A percentile compares a stretch with the other conserved stretches of the same genome.
Conservation (phyloP, 495 filamentous ascomycete genomes). For the Parachaetomium inaequale region DNA sequence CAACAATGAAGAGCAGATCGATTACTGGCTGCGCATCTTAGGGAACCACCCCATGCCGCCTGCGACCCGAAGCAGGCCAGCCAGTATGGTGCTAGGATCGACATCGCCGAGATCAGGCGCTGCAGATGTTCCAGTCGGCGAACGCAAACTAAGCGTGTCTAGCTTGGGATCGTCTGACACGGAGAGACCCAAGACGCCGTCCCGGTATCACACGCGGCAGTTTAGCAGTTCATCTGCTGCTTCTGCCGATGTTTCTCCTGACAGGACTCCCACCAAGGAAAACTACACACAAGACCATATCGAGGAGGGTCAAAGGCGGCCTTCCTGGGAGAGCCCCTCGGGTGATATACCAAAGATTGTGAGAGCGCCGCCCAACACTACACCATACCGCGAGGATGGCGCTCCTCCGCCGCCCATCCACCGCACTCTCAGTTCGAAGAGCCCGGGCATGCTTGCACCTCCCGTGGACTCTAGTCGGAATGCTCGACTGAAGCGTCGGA, state of each 20-base stretch:
- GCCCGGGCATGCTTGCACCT: conserved; percentile 45
- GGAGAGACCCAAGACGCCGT: conserved; percentile 29
- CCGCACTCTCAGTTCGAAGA: conserved; percentile 43
- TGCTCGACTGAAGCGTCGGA: conserved; percentile 57
- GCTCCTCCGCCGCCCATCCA: conserved; percentile 52
- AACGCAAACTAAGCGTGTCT: conserved; percentile 43
- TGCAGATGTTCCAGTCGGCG: conserved; percentile 72
- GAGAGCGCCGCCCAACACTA: conserved; percentile 45
- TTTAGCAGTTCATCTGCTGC: conserved; percentile 18
- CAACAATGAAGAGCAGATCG: conserved; percentile 67
- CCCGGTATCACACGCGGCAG: conserved; percentile 24
- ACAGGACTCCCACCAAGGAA: conserved; percentile 33
- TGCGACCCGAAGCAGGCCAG: conserved; percentile 35
- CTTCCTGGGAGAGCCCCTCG: conserved; percentile 24
- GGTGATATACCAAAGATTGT: conserved; percentile 36
- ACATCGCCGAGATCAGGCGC: conserved; percentile 52
- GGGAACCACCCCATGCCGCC: conserved; percentile 75
- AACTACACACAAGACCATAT: conserved; percentile 20
- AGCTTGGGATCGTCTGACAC: not conserved
- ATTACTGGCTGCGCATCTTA: conserved; percentile 84
- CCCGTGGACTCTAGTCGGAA: conserved; percentile 43
- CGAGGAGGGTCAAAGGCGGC: conserved; percentile 3
- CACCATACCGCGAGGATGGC: conserved; percentile 39
- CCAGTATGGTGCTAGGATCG: conserved; percentile 28
- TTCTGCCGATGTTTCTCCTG: conserved; percentile 18